Evolutionary conservation across 2,329 filamentous ascomycete genomes (phyloP).

Genomic region (Xylariaceae sp.): DNA sequence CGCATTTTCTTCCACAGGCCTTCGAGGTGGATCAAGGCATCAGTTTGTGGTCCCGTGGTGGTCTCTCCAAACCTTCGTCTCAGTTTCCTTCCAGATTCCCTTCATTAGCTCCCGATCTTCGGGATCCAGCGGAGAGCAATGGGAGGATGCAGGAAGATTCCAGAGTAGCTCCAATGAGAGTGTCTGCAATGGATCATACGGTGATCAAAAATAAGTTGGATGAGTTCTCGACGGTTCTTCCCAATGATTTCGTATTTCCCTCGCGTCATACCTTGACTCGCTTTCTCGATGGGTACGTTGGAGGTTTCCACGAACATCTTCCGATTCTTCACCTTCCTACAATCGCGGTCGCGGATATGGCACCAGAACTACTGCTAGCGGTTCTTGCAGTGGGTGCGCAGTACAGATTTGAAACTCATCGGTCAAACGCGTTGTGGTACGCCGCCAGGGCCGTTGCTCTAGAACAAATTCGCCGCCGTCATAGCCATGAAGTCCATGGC

Average conservation of each 20-base stretch:
- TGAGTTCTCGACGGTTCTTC: constrained; percentile 59
- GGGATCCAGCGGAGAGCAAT: constrained; percentile 40
- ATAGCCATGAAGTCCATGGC: constrained; percentile 56
- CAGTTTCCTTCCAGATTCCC: constrained; percentile 55
- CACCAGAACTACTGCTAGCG: constrained; percentile 65
- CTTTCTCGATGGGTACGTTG: constrained; percentile 69
- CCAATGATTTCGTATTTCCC: constrained; percentile 64
- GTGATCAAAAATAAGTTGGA: constrained; percentile 58
- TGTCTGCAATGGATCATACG: constrained; percentile 54
- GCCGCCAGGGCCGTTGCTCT: constrained; percentile 56
- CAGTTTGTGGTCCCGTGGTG: constrained; percentile 48
- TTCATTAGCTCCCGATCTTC: constrained; percentile 52
- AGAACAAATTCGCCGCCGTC: constrained; percentile 57
- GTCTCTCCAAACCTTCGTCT: constrained; percentile 47
- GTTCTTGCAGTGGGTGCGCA: constrained; percentile 67
- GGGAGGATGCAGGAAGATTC: constrained; percentile 42
- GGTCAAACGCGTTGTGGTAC: constrained; percentile 60
- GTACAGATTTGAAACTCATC: constrained; percentile 60
- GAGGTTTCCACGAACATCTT: constrained; percentile 59
- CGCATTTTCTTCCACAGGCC: constrained; percentile 54
- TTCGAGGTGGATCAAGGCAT: constrained; percentile 55
- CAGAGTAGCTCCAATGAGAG: constrained; percentile 41
- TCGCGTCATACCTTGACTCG: constrained; percentile 66
- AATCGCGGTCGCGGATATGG: constrained; percentile 60
- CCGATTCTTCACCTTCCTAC: constrained; percentile 67